Evolutionary conservation across 2,329 filamentous ascomycete species (phyloP), one percentile per base, ranked within the genome.

Genomic region (Pochonia chlamydosporia): DNA sequence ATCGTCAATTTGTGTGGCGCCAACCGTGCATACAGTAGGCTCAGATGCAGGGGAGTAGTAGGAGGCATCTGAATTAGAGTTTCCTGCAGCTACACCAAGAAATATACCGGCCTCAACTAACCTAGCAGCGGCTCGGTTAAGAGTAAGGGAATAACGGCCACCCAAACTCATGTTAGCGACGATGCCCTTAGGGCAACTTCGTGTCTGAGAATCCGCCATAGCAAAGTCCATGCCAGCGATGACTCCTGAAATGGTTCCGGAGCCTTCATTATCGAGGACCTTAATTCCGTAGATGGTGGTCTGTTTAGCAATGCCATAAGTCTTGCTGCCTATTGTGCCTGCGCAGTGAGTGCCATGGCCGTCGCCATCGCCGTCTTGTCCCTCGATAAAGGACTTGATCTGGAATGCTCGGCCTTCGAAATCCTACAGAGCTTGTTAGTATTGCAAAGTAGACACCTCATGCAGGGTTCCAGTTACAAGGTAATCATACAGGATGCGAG

Each of bases 111-210:
- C 56, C 24, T 51, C 50, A 52, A 71, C 61, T 25, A 73, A 63
- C 39, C 59, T 62, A 10, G 62, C 63, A 20, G 74, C 71, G 11
- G 73, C 74, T 26, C 55, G 58, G 65, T 77, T 78, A 51, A 75
- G 56, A 16, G 73, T 57, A 2, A 63, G 44, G 5, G 70, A 72
- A 49, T 54, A 60, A 44, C 52, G 43, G 10, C 73, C 74, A 28
- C 75, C 74, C 9, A 79, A 69, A 8, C 70, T 74, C 73, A 78
- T 74, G 62, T 71, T 75, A 51, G 72, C 66, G 21, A 78, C 73
- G 35, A 68, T 60, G 25, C 69, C 68, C 10, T 59, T 64, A 52
- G 61, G 57, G 61, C 67, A 69, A 53, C 47, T 60, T 48, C 62
- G 63, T 3, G 51, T 60, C 30, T 54, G 24, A 14, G 59, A 53